phyloP scores from a whole-genome alignment of 768 basidiomycete species.

The Sarcodon aspratus region DNA sequence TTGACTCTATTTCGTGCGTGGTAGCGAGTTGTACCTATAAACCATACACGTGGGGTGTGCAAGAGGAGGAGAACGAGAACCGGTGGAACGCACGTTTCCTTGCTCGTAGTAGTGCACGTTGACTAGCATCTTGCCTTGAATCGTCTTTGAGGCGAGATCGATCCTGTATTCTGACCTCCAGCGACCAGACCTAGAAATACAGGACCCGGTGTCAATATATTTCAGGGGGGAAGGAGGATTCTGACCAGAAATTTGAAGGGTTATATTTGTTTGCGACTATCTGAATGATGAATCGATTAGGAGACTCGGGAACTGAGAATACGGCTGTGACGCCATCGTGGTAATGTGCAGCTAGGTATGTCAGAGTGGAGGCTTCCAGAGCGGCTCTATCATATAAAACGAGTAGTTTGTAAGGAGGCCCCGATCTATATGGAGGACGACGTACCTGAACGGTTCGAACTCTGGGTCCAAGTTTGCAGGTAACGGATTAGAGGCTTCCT shows the following conservation, averaged over 20 bases:
- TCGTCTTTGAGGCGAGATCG: slow-evolving; percentile 47
- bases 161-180: slow-evolving; percentile 87
- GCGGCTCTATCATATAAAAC: slow-evolving; percentile 36
- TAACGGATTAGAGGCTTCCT: slow-evolving; percentile 75
- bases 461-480: slow-evolving; percentile 48
- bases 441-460: slow-evolving; percentile 70
- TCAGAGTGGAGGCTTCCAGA: slow-evolving; percentile 53
- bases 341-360: slow-evolving; percentile 77
- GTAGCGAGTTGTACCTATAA: slow-evolving; percentile 83
- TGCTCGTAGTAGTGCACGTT: slow-evolving; percentile 98
- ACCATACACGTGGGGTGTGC: not conserved
- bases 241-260: slow-evolving; percentile 83
- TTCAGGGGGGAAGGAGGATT: not conserved
- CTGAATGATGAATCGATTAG: slow-evolving; percentile 53
- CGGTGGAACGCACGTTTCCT: slow-evolving; percentile 58
- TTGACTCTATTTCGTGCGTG: slow-evolving; percentile 52
- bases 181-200: slow-evolving; percentile 69
- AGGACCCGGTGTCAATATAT: not conserved
- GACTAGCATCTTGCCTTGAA: slow-evolving; percentile 65
- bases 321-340: slow-evolving; percentile 67
- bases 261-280: slow-evolving; percentile 97
- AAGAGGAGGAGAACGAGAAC: not conserved
- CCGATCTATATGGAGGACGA: not conserved
- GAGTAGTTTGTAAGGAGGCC: not conserved
- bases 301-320: slow-evolving; percentile 39